phyloP scores from a whole-genome alignment of 2,329 filamentous ascomycete genomes.

The Cercospora sp. region DNA sequence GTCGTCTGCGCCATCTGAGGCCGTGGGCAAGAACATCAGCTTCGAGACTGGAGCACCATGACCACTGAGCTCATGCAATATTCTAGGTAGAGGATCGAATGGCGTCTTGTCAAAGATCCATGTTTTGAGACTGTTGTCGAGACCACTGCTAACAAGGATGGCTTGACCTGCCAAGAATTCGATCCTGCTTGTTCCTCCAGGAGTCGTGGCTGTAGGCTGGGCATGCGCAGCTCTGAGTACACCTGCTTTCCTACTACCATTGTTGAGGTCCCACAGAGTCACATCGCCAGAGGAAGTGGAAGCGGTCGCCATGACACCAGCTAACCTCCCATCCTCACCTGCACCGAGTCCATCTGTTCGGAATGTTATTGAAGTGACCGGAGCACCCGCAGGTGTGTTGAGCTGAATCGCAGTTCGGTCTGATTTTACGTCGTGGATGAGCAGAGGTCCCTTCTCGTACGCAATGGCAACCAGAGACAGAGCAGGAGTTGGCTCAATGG shows the following conservation, averaged over 20 bases:
- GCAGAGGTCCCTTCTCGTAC: constrained; percentile 74
- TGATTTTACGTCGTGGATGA: constrained; percentile 77
- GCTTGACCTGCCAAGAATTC: constrained; percentile 89
- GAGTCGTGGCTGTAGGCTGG: constrained; percentile 67
- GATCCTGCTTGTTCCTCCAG: constrained; percentile 79
- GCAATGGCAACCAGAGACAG: constrained; percentile 85
- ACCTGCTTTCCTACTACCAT: constrained; percentile 81
- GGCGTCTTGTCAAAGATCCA: constrained; percentile 96
- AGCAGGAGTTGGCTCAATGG: constrained; percentile 78
- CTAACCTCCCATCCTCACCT: constrained; percentile 77
- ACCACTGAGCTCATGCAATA: constrained; percentile 81
- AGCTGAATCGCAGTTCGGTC: constrained; percentile 67
- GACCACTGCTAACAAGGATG: constrained; percentile 83
- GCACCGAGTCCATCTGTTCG: constrained; percentile 85
- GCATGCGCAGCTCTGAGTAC: constrained; percentile 86
- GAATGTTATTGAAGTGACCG: constrained; percentile 83
- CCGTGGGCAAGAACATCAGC: constrained; percentile 80
- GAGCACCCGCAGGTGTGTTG: constrained; percentile 59
- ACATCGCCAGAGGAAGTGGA: constrained; percentile 79
- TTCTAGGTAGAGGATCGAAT: constrained; percentile 81
- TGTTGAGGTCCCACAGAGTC: constrained; percentile 93
- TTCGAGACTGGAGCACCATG: constrained; percentile 84
- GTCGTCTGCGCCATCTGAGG: constrained; percentile 84
- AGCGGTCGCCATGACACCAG: constrained; percentile 92
- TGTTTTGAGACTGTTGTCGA: constrained; percentile 90